Conservation (phyloP, 2,329 filamentous ascomycete species). For the Emergomyces orientalis region DNA sequence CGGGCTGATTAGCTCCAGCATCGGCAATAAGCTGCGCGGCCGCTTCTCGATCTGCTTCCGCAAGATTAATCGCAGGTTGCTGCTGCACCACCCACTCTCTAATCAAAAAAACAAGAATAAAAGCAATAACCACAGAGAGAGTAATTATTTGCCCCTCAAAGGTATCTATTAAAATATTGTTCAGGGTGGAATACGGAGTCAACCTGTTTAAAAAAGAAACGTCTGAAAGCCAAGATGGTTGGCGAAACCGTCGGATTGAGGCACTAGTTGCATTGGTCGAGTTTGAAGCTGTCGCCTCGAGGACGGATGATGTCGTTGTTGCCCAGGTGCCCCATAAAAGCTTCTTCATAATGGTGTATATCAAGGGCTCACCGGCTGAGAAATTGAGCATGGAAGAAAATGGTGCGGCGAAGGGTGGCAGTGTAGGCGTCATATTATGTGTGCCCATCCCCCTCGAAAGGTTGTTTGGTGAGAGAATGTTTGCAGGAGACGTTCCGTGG, state of each 20-base stretch:
- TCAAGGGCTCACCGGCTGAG: constrained; percentile 36
- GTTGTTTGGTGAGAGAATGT: constrained; percentile 18
- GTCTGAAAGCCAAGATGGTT: constrained; percentile 49
- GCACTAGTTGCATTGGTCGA: constrained; percentile 22
- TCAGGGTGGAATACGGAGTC: constrained; percentile 62
- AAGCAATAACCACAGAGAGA: constrained; percentile 78
- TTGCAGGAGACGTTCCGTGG: constrained; percentile 22
- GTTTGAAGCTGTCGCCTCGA: constrained; percentile 20
- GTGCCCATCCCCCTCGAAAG: constrained; percentile 21
- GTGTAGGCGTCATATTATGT: constrained; percentile 19
- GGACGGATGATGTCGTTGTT: constrained; percentile 21
- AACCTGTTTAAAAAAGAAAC: constrained; percentile 45
- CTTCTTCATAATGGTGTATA: constrained; percentile 40
- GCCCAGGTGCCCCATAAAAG: constrained; percentile 30
- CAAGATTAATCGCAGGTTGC: constrained; percentile 83
- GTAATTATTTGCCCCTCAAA: constrained; percentile 93
- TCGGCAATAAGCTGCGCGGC: constrained; percentile 40
- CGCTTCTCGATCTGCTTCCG: constrained; percentile 44
- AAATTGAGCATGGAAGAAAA: constrained; percentile 35
- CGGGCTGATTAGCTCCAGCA: constrained; percentile 22
- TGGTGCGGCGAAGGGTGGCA: constrained; percentile 27
- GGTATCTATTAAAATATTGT: constrained; percentile 69
- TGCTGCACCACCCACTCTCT: constrained; percentile 98
- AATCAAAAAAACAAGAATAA: constrained; percentile 94
- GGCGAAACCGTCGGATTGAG: constrained; percentile 25